Evolutionary conservation across 345 rosid genomes (phyloP), one percentile per base, ranked within the genome.

Genomic region (Populus simonii): DNA sequence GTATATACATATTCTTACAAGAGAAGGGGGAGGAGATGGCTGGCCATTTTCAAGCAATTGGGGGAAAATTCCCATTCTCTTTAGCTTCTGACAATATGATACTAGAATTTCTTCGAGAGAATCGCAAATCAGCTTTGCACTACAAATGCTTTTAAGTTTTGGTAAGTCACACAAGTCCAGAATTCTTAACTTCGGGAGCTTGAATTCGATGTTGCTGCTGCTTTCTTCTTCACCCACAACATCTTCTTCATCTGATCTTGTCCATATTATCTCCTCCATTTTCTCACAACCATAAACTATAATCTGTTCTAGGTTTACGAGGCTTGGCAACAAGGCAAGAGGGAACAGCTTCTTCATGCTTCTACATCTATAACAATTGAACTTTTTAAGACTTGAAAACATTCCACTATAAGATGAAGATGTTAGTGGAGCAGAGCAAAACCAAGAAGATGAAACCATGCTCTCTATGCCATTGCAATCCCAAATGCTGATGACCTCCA

Each of bases 221-320:
- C 23, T 61, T 2, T 41, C 45, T 41, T 41, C 45, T 41, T 41
- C 45, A n/a, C 23, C n/a, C 4, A 31, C 25, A 11, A 27, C 41
- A 47, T 38, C 29, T 27, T 51, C 76, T 33, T 31, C 73, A 13
- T 29, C n/a, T 20, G 31, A 35, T 10, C 29, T 16, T 18, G 53
- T 39, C 68, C 39, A 74, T 41, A 80, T 74, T 77, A 84, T 76
- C 72, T 78, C 80, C 74, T 77, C 80, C 62, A 80, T n/a, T 49
- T 65, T 4, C 1, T 7, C 2, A 47, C 83, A 78, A 6, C 4
- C 0, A 0, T 0, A 0, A 8, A 82, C 49, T 0, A 0, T 0
- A 39, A 84, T 27, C 1, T 41, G 53, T 66, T 72, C 78, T 43
- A 82, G 63, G 63, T 69, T 82, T 12, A 47, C 66, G 23, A 78